Evolutionary conservation across 495 filamentous ascomycete genomes (phyloP).

Genomic region (Trichocladium antarcticum): DNA sequence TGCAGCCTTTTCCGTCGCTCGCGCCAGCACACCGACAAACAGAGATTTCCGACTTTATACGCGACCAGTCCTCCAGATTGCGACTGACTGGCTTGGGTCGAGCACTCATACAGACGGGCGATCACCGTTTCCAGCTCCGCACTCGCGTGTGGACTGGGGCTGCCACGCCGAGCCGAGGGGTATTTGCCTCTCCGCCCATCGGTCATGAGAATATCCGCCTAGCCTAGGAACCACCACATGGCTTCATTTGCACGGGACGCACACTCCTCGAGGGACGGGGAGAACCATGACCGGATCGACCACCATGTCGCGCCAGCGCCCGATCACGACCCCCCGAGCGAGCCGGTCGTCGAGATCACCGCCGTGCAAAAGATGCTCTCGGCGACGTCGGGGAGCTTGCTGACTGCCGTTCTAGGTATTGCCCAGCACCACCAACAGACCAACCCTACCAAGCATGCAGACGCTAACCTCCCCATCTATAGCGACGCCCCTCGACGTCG

Average conservation of each 20-base stretch:
- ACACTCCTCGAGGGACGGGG: slow-evolving; percentile 1
- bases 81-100: neutral
- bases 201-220: neutral
- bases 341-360: slow-evolving; percentile 54
- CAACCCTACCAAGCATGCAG: slow-evolving; percentile 1
- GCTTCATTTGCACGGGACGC: slow-evolving; percentile 7
- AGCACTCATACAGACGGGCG: neutral
- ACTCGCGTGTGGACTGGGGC: slow-evolving; percentile 4
- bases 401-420: slow-evolving; percentile 82
- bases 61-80: neutral
- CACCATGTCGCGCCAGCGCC: slow-evolving; percentile 1
- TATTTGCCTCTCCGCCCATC: neutral
- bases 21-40: neutral
- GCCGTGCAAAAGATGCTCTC: slow-evolving; percentile 86
- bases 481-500: slow-evolving; percentile 96
- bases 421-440: neutral
- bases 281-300: slow-evolving; percentile 16
- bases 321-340: slow-evolving; percentile 24
- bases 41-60: too few relatives aligned
- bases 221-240: neutral
- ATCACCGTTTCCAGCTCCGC: slow-evolving; percentile 2
- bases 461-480: slow-evolving; percentile 10
- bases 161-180: neutral
- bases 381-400: slow-evolving; percentile 76
- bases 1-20: neutral